Percentiles rank a stretch among this genome's conserved stretches.
Conservation (phyloP, 305 asterid species). For the Salvia sclarea region DNA sequence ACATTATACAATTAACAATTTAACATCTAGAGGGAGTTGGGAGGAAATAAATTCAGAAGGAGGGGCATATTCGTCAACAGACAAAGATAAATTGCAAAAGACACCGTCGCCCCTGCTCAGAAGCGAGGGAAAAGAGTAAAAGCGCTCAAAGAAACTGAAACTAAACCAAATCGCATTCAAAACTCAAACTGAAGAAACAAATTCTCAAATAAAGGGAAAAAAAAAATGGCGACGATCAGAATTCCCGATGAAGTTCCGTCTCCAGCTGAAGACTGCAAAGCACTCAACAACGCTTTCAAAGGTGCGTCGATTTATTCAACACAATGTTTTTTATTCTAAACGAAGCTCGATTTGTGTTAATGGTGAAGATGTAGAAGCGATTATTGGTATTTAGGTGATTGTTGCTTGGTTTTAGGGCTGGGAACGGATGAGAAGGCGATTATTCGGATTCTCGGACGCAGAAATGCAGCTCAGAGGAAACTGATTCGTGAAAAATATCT, state of each 20-base stretch:
- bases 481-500: conserved; percentile 57
- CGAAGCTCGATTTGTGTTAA: background rate
- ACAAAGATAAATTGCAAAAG: background rate
- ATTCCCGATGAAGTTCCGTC: conserved; percentile 60
- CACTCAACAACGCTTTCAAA: conserved; percentile 49
- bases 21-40: background rate
- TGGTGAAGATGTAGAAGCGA: background rate
- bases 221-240: conserved; percentile 38
- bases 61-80: background rate
- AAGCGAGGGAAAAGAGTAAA: background rate
- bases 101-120: background rate
- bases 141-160: background rate
- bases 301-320: conserved; percentile 39
- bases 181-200: background rate
- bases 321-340: no score
- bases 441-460: conserved; percentile 55
- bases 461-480: conserved; percentile 72
- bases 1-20: no score
- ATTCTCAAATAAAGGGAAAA: conserved; percentile 31
- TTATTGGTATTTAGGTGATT: conserved; percentile 19
- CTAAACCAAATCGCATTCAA: background rate
- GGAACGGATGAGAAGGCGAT: conserved; percentile 73
- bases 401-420: conserved; percentile 49
- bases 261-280: conserved; percentile 60
- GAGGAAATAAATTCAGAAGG: background rate